Conservation (phyloP, 768 basidiomycete species). For the Leccinum disarticulatum region DNA sequence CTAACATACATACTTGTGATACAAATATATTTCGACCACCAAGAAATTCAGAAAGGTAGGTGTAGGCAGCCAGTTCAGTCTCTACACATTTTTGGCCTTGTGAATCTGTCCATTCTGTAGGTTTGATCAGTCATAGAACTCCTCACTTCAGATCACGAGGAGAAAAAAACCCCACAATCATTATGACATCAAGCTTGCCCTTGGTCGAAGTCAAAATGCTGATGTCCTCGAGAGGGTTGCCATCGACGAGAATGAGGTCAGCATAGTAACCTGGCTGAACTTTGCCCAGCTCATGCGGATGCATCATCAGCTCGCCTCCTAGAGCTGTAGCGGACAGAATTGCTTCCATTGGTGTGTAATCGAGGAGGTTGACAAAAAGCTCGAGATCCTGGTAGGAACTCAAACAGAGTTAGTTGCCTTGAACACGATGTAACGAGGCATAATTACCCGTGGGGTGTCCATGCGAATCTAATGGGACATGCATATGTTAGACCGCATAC, state of each 20-base stretch:
- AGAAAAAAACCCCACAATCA: conserved; percentile 32
- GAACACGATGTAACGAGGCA: background rate
- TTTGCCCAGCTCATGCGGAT: conserved; percentile 37
- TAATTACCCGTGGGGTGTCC: conserved; percentile 35
- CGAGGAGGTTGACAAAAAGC: conserved; percentile 37
- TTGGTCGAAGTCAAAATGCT: conserved; percentile 29
- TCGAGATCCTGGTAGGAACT: conserved; percentile 38
- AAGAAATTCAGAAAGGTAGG: background rate
- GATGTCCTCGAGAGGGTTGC: conserved; percentile 38
- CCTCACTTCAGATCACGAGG: background rate
- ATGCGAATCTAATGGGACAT: conserved; percentile 18
- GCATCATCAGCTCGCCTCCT: conserved; percentile 39
- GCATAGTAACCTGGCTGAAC: conserved; percentile 38
- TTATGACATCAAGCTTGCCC: conserved; percentile 34
- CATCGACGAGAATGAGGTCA: conserved; percentile 37
- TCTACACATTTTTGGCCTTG: conserved; percentile 8
- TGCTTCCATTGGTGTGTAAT: conserved; percentile 37
- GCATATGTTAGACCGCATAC: background rate
- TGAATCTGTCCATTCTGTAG: conserved; percentile 29
- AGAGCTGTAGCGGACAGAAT: conserved; percentile 36
- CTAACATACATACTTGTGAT: no score
- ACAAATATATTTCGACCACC: no score
- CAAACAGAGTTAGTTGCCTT: conserved; percentile 3
- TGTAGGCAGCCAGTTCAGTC: background rate
- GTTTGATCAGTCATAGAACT: background rate